phyloP scores from a whole-genome alignment of 2,329 filamentous ascomycete genomes.

The Diplodia intermedia region DNA sequence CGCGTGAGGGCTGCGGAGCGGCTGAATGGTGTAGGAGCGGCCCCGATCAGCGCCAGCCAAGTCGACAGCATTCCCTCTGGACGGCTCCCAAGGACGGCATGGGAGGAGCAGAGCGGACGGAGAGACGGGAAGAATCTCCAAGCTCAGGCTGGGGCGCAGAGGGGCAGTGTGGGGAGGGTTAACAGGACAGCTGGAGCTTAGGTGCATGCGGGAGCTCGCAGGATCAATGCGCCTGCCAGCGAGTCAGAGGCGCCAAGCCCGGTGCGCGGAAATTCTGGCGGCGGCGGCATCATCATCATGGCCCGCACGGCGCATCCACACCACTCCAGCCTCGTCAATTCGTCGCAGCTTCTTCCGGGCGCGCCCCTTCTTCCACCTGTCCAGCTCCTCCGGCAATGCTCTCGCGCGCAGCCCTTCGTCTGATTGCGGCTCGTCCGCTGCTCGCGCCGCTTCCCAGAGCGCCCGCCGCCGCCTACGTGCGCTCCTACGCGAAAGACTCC shows the following conservation, averaged over 20 bases:
- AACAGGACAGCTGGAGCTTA: slow-evolving; percentile 32
- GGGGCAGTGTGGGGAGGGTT: slow-evolving; percentile 16
- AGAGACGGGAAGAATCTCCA: slow-evolving; percentile 26
- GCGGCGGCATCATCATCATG: slow-evolving; percentile 25
- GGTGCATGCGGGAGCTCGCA: slow-evolving; percentile 17
- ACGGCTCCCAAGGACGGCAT: slow-evolving; percentile 44
- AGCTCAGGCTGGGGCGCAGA: slow-evolving; percentile 19
- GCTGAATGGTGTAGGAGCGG: slow-evolving; percentile 36
- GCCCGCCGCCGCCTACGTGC: slow-evolving; percentile 39
- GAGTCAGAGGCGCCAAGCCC: slow-evolving; percentile 29
- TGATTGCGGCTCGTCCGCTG: slow-evolving; percentile 41
- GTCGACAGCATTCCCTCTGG: slow-evolving; percentile 48
- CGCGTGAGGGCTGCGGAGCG: slow-evolving; percentile 35
- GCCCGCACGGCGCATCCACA: slow-evolving; percentile 19
- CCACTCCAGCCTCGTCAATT: slow-evolving; percentile 27
- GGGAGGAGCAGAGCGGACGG: slow-evolving; percentile 35
- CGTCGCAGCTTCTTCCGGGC: slow-evolving; percentile 15
- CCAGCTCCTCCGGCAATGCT: slow-evolving; percentile 42
- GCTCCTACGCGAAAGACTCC: slow-evolving; percentile 38
- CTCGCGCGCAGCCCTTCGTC: slow-evolving; percentile 45
- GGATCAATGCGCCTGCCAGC: slow-evolving; percentile 5
- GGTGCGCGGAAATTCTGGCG: slow-evolving; percentile 31
- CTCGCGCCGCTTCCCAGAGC: slow-evolving; percentile 39
- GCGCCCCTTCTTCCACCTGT: background rate
- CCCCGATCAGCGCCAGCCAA: slow-evolving; percentile 42